phyloP scores from a whole-genome alignment of 1,139 yeast species.

The Blastobotrys aristatus region DNA sequence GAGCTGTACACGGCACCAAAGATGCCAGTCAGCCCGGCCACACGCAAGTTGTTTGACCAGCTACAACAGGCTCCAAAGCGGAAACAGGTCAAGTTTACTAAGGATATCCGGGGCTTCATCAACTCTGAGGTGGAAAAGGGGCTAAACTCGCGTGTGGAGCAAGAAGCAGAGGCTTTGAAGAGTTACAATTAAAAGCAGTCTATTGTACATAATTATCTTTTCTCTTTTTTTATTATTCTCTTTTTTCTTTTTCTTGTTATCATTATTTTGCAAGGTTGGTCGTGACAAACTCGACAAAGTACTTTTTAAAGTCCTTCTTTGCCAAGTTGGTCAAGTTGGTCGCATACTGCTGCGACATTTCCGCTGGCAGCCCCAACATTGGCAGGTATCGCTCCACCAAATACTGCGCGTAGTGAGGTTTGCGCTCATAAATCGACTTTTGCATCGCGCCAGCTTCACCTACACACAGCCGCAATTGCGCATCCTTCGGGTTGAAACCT shows the following conservation, averaged over 20 bases:
- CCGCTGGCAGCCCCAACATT: slow-evolving; percentile 30
- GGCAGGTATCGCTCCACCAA: slow-evolving; percentile 29
- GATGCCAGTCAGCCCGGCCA: slow-evolving; percentile 55
- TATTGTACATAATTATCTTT: background rate
- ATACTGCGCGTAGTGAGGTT: slow-evolving; percentile 31
- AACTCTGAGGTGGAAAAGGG: slow-evolving; percentile 51
- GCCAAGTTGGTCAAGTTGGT: slow-evolving; percentile 23
- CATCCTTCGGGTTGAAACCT: slow-evolving; percentile 65
- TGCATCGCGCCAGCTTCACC: slow-evolving; percentile 71
- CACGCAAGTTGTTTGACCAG: slow-evolving; percentile 46
- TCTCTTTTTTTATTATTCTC: background rate
- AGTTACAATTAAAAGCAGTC: slow-evolving; percentile 25
- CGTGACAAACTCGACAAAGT: slow-evolving; percentile 24
- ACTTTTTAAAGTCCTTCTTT: slow-evolving; percentile 31
- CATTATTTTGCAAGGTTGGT: slow-evolving; percentile 5
- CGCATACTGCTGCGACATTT: slow-evolving; percentile 27
- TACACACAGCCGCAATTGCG: slow-evolving; percentile 68
- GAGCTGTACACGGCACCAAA: slow-evolving; percentile 57
- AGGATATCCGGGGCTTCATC: slow-evolving; percentile 63
- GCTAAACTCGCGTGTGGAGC: slow-evolving; percentile 26
- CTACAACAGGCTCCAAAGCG: slow-evolving; percentile 46
- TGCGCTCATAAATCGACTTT: slow-evolving; percentile 49
- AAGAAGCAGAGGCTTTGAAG: slow-evolving; percentile 31
- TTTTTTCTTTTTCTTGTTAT: background rate
- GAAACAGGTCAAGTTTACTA: slow-evolving; percentile 49